Evolutionary conservation across 352 stramenopile genomes (phyloP), one percentile per base, ranked within the genome.

Genomic region (Globisporangium abappressorium): DNA sequence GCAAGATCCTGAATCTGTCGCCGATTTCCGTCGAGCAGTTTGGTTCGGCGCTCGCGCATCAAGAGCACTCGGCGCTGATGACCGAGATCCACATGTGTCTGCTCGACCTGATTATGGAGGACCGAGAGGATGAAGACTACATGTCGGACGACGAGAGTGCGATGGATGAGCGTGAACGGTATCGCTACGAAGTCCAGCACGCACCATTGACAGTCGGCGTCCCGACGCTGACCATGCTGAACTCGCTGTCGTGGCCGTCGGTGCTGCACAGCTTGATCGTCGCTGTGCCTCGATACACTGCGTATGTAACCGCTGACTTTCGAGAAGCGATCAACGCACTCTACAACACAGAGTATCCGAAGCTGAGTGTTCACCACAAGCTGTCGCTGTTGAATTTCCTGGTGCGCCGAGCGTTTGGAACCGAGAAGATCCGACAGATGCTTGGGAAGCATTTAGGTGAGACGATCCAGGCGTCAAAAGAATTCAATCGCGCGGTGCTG

Each of bases 41-140:
- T 41, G 78, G 69, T 24, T 70, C 64, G 1, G 89, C 82, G 0
- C 56, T 96, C 0, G 70, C 57, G 11, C 70, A 89, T 38, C 33
- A 70, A 0, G 79, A 84, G 47, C 60, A 81, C 57, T 88, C 83
- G 0, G 34, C 70, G 2, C 71, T 96, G 22, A 54, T 93, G 12
- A 89, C 82, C 2, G 87, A 96, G 60, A 72, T 96, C 9, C 89
- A 96, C 69, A 85, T 96, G 89, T 92, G 84, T 36, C 71, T 96
- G 15, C 67, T 96, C n/a, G 81, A 93, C 51, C 72, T 91, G 6
- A 82, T 96, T 30, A 68, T 96, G 5, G 86, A 91, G 56, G 85
- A 94, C 67, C 86, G 84, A 41, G 87, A 95, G 62, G 87, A 93
- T 57, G 89, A 95, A n/a, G 84, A 94, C 58, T 93, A 94, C 64